Evolutionary conservation across 208 protist genomes (phyloP), one percentile per base, ranked within the genome.

Genomic region (Endotrypanum monterogeii): DNA sequence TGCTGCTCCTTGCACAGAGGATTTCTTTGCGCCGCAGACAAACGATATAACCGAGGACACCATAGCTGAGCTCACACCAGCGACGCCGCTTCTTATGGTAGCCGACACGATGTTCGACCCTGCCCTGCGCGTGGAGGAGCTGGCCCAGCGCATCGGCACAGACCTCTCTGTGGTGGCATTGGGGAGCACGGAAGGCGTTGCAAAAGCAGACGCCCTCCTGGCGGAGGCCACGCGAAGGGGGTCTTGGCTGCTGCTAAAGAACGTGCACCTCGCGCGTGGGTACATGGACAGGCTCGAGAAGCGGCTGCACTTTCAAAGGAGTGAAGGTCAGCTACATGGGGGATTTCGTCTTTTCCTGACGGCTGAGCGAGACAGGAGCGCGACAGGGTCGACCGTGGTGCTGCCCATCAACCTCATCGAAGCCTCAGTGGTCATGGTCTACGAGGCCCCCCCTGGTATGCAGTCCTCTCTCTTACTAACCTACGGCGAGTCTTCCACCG

Each of bases 191-290:
- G 98, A 99, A 71, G 95, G 98, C 52, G 95, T 96, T 58, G 86
- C 87, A 23, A 82, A 79, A 23, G 98, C 98, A 7, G 96, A 99
- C 57, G 80, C 89, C 44, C 95, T 97, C 51, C 93, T 99, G 30
- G 76, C 71, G 14, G 71, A 82, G 16, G 95, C 91, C 3, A 88
- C 97, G 58, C 88, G 84, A 62, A 65, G 57, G 8, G 98, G 98
- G 25, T 77, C 78, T 0, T 99, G 99, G 99, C 94, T 99, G 46
- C 82, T 99, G 51, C 85, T 99, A 16, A 99, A 99, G 85, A 99
- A 99, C 83, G 94, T 99, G 3, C 99, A 99, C 84, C 83, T 99
- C 7, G 95, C 96, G 1, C 92, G 97, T 32, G 70, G 82, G 30
- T 99, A 98, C 93, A 89, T 99, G 48, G 73, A 87, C 51, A 79